Percentiles rank a stretch among this genome's conserved stretches.
These are phyloP conservation scores for Phialocephala sp. DNA, from an alignment of 2,329 filamentous ascomycete species.

Conservation along the genomic window DNA sequence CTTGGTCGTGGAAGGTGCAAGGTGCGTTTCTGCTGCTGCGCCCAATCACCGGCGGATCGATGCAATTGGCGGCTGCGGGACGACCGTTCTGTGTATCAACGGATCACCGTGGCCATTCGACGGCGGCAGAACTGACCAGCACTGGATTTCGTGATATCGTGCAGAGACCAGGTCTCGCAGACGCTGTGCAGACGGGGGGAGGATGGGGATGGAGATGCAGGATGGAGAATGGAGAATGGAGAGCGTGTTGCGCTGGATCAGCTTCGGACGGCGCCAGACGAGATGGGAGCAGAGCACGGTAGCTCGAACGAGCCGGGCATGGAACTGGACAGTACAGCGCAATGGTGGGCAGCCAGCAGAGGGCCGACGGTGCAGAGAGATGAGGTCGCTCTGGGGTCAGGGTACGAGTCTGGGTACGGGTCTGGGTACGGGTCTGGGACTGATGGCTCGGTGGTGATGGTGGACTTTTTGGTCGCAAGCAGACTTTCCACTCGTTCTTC, in stretches of 20 bases:
- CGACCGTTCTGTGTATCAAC: conserved; percentile 17
- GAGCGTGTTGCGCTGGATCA: no score
- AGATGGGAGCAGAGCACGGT: no score
- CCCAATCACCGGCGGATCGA: not conserved
- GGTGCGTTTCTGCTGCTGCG: not conserved
- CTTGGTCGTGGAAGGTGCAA: no score
- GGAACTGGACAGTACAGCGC: not conserved
- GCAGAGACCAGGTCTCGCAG: conserved; percentile 3
- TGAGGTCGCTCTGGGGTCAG: not conserved
- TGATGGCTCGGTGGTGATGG: not conserved
- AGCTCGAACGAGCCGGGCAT: not conserved
- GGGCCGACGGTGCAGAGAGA: conserved; percentile 5
- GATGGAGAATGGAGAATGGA: no score
- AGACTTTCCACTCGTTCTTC: not conserved
- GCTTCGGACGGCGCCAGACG: no score
- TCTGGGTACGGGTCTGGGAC: not conserved
- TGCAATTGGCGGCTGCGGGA: no score
- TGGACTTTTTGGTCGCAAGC: not conserved
- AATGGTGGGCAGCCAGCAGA: not conserved
- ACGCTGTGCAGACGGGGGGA: not conserved
- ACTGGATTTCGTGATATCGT: not conserved
- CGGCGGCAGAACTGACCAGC: conserved; percentile 11
- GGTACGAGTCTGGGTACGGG: no score
- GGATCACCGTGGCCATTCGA: conserved; percentile 17
- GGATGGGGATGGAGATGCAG: no score